Evolutionary conservation across 352 stramenopile genomes (phyloP).

Genomic region (Phytophthora melonis): DNA sequence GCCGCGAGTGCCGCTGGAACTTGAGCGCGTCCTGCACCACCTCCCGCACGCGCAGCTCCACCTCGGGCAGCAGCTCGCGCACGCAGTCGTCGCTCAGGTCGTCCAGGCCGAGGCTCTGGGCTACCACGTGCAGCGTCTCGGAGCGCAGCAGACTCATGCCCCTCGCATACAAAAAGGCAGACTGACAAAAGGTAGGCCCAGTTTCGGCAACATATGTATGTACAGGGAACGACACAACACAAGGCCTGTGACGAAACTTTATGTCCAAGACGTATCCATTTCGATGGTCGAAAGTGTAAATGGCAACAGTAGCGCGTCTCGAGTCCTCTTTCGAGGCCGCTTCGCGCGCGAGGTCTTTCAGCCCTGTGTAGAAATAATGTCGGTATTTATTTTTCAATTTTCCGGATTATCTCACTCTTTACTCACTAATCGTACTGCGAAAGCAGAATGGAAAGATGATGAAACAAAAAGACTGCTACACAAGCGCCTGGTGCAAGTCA

Average conservation of each 20-base stretch:
- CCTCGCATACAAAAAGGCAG: constrained; percentile 17
- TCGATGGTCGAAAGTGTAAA: background rate
- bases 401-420: too few relatives aligned
- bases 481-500: too few relatives aligned
- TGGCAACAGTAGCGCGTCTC: too few relatives aligned
- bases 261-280: constrained; percentile 9
- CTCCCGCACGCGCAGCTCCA: constrained; percentile 85
- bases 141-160: constrained; percentile 81
- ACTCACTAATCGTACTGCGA: too few relatives aligned
- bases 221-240: background rate
- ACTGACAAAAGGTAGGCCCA: constrained; percentile 21
- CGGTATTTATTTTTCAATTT: too few relatives aligned
- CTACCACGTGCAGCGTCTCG: constrained; percentile 77
- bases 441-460: too few relatives aligned
- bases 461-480: too few relatives aligned
- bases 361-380: too few relatives aligned
- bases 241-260: background rate
- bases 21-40: constrained; percentile 89
- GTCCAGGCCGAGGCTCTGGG: constrained; percentile 80
- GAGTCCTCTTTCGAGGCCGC: too few relatives aligned
- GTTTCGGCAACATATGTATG: background rate
- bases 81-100: constrained; percentile 74
- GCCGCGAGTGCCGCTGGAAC: constrained; percentile 80
- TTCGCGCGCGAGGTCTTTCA: too few relatives aligned
- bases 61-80: constrained; percentile 72